Evolutionary conservation across 768 basidiomycete species (phyloP), one percentile per base, ranked within the genome.

Genomic region (Serpula lacrymans): DNA sequence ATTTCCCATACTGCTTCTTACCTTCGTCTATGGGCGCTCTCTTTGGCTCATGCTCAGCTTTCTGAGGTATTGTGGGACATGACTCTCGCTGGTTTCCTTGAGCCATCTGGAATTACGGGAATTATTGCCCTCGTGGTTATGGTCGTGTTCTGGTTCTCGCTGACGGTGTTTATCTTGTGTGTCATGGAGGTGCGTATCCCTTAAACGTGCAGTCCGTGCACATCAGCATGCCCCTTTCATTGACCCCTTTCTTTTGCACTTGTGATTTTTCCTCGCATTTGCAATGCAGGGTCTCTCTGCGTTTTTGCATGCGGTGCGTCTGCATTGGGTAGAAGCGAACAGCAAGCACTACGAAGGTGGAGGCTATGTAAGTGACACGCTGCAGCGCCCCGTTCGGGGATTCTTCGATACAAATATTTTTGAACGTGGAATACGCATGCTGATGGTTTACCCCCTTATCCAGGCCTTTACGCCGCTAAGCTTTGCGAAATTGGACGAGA

Each of bases 301-400:
- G 26, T 97, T 98, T 71, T 65, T 97, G 62, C 95, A 98, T 63
- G 95, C 95, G 6, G 77, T 98, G 48, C 83, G 95, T 56, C 74
- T 97, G 51, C 95, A 97, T 65, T 98, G 95, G 92, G 95, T 97
- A 44, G 94, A 98, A 65, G 90, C 85, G 39, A 96, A 95, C 70
- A 93, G 92, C 68, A 95, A 96, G 72, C 91, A 93, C 58, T 95
- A 86, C 59, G 80, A 87, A 63, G 92, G 88, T 24, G 86, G 78
- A 44, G 92, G 91, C 62, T 80, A 92, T 71, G 89, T 91, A 68
- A 62, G 85, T 83, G 21, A 40, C 18, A 18, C 49, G 45, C 31
- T 33, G 45, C 33, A 44, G 43, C 41, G 35, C n/a, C n/a, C n/a
- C n/a, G n/a, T n/a, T n/a, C n/a, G n/a, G n/a, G n/a, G n/a, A n/a